Evolutionary conservation across 2,329 filamentous ascomycete genomes (phyloP).

Genomic region (Aspergillus quadrilineatus): DNA sequence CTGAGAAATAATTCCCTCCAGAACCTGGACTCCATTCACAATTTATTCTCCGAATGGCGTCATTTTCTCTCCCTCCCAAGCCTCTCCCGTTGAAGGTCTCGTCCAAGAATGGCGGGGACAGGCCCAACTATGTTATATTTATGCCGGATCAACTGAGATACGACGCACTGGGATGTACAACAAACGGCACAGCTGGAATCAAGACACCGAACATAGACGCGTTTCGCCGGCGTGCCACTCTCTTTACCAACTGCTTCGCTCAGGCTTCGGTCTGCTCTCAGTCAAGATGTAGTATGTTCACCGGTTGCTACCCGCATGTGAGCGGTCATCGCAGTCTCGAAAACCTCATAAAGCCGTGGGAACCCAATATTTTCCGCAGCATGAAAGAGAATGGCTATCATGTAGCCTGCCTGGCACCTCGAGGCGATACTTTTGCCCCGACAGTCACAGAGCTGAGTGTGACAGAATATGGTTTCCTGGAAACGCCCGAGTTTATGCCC

Average conservation of each 20-base stretch:
- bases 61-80: slow-evolving; percentile 1
- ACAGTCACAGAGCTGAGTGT: slow-evolving; percentile 8
- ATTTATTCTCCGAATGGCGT: slow-evolving; percentile 1
- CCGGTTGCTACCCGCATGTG: slow-evolving; percentile 49
- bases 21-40: background rate
- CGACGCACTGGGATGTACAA: slow-evolving; percentile 43
- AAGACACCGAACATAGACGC: slow-evolving; percentile 37
- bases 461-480: slow-evolving; percentile 5
- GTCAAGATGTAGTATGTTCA: slow-evolving; percentile 51
- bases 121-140: slow-evolving; percentile 34
- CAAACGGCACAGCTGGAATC: slow-evolving; percentile 37
- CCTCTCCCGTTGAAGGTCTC: slow-evolving; percentile 3
- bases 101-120: background rate
- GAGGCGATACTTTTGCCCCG: slow-evolving; percentile 5
- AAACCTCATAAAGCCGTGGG: slow-evolving; percentile 51
- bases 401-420: slow-evolving; percentile 42
- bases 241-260: slow-evolving; percentile 49
- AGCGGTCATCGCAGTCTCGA: slow-evolving; percentile 48
- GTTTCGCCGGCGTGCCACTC: slow-evolving; percentile 27
- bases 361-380: slow-evolving; percentile 48
- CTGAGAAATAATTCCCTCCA: background rate
- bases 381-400: slow-evolving; percentile 50
- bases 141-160: slow-evolving; percentile 52
- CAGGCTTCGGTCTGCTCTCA: slow-evolving; percentile 51
- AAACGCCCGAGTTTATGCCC: slow-evolving; percentile 3